Conservation (phyloP, 495 filamentous ascomycete species). For the Penicillium coprophilum region DNA sequence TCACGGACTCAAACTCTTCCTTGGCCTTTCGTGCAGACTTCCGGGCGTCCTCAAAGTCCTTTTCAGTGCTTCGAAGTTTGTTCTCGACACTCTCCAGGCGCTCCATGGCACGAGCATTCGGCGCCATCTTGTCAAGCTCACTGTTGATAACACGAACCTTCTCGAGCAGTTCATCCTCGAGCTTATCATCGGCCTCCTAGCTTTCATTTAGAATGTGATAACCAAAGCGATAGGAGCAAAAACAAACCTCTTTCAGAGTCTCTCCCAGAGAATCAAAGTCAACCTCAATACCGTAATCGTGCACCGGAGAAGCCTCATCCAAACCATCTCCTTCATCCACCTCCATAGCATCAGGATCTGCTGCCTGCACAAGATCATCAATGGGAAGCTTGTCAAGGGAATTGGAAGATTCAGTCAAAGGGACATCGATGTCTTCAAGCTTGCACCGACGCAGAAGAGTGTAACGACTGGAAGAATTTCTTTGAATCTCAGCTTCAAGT, state of each 20-base stretch:
- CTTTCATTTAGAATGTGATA: constrained; percentile 25
- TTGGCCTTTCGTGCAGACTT: constrained; percentile 69
- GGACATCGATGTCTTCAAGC: constrained; percentile 87
- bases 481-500: constrained; percentile 79
- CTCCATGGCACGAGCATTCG: constrained; percentile 93
- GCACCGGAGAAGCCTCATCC: constrained; percentile 50
- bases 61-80: constrained; percentile 79
- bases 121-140: constrained; percentile 89
- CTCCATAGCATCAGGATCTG: constrained; percentile 80
- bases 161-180: constrained; percentile 78
- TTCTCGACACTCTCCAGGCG: constrained; percentile 83
- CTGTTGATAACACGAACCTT: constrained; percentile 68
- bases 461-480: constrained; percentile 78
- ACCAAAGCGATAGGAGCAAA: background rate
- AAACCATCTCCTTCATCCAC: constrained; percentile 64
- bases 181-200: constrained; percentile 64
- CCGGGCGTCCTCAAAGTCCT: constrained; percentile 83
- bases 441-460: constrained; percentile 83
- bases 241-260: constrained; percentile 73
- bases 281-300: constrained; percentile 91
- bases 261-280: constrained; percentile 86
- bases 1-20: constrained; percentile 77
- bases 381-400: constrained; percentile 81
- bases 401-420: constrained; percentile 70
- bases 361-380: constrained; percentile 71